phyloP scores from a whole-genome alignment of 768 basidiomycete genomes.

The Boletus rufocinnamomeus region DNA sequence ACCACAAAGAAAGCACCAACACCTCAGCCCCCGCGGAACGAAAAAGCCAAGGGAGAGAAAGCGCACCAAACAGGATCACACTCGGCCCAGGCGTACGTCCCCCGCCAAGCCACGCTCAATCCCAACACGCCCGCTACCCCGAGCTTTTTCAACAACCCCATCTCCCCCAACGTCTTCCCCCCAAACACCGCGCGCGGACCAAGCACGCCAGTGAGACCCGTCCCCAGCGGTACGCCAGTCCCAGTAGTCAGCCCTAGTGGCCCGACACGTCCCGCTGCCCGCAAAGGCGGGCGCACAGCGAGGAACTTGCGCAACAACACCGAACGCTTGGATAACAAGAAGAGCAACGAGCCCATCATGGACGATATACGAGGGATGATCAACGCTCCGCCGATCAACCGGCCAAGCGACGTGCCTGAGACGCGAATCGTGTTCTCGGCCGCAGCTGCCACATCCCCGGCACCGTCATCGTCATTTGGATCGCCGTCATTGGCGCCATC shows the following conservation, averaged over 20 bases:
- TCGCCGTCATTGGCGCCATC: conserved; percentile 9
- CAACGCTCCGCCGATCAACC: conserved; percentile 68
- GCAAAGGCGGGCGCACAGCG: conserved; percentile 25
- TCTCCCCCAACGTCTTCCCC: conserved; percentile 9
- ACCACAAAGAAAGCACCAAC: background rate
- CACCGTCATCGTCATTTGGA: conserved; percentile 13
- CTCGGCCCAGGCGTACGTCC: conserved; percentile 62
- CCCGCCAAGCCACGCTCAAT: conserved; percentile 52
- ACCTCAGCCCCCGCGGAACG: background rate
- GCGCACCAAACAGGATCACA: conserved; percentile 72
- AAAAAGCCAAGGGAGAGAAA: background rate
- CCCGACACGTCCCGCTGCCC: conserved; percentile 14
- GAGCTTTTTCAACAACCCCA: conserved; percentile 26
- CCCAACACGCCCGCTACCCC: conserved; percentile 38
- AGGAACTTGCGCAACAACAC: conserved; percentile 29
- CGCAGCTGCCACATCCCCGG: conserved; percentile 44
- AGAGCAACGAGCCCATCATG: conserved; percentile 62
- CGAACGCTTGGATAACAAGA: conserved; percentile 48
- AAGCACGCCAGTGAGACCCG: conserved; percentile 1
- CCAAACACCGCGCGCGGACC: conserved; percentile 24
- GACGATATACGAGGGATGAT: conserved; percentile 67
- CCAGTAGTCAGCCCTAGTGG: conserved; percentile 21
- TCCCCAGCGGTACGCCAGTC: conserved; percentile 5
- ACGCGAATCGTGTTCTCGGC: conserved; percentile 61
- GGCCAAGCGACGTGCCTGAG: conserved; percentile 61